Evolutionary conservation across 768 basidiomycete species (phyloP).

Genomic region (Phylloporus sp.): DNA sequence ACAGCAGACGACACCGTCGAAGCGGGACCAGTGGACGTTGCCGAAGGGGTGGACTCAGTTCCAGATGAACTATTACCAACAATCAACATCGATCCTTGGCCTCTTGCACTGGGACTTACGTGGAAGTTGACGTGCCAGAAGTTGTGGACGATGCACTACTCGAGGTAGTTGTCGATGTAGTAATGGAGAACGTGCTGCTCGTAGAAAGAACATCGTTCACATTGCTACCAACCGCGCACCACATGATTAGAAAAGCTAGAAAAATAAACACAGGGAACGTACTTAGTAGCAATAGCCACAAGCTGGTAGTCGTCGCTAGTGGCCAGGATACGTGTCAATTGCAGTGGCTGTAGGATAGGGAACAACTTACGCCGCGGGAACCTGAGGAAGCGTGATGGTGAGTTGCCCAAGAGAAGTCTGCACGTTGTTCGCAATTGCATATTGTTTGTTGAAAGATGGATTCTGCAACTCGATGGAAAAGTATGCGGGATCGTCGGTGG

Average conservation of each 20-base stretch:
- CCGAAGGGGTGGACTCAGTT: background rate
- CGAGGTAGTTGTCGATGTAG: constrained; percentile 7
- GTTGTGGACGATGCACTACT: constrained; percentile 13
- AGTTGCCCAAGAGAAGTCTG: constrained; percentile 31
- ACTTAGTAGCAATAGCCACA: constrained; percentile 42
- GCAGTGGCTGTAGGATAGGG: background rate
- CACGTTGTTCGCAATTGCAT: constrained; percentile 56
- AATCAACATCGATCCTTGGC: background rate
- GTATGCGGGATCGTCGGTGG: constrained; percentile 36
- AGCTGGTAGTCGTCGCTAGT: constrained; percentile 48
- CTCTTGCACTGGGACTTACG: constrained; percentile 4
- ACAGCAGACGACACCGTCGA: background rate
- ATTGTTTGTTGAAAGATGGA: constrained; percentile 46
- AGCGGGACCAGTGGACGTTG: constrained; percentile 12
- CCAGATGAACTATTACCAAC: background rate
- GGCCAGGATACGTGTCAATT: background rate
- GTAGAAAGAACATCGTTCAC: constrained; percentile 41
- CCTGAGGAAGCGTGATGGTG: constrained; percentile 42
- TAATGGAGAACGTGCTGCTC: constrained; percentile 43
- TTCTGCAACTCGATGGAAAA: constrained; percentile 50
- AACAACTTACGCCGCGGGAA: constrained; percentile 41
- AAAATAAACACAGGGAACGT: background rate
- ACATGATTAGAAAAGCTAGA: background rate
- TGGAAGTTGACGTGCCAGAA: background rate
- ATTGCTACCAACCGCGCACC: constrained; percentile 28